These are phyloP conservation scores for Oryza australiensis DNA, from an alignment of 176 grass and related monocot species.

Conservation along the genomic window DNA sequence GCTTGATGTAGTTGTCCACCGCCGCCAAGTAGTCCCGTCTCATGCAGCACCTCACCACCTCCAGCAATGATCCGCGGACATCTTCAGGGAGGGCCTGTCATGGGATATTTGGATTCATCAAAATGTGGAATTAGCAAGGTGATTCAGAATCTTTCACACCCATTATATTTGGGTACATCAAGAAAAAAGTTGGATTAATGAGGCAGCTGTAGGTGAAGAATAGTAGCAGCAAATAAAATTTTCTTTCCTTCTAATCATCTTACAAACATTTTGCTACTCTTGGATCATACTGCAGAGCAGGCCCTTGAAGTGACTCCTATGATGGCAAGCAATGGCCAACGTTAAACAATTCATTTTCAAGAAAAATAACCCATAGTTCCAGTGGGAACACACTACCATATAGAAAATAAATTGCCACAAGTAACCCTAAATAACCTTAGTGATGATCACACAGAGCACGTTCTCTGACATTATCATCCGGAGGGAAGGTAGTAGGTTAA, in stretches of 20 bases:
- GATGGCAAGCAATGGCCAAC: too few relatives aligned
- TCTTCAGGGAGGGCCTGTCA: conserved; percentile 60
- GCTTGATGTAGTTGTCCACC: conserved; percentile 70
- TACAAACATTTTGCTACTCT: too few relatives aligned
- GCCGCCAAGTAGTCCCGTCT: conserved; percentile 72
- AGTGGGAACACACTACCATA: not conserved
- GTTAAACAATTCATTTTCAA: not conserved
- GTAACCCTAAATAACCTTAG: not conserved
- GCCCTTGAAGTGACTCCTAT: too few relatives aligned
- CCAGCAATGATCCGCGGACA: conserved; percentile 49
- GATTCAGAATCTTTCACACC: not conserved
- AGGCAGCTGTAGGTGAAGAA: not conserved
- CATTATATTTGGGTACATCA: not conserved
- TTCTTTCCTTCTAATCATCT: not conserved
- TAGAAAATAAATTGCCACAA: not conserved
- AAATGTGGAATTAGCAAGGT: not conserved
- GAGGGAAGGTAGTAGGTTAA: not conserved
- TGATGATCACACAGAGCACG: not conserved
- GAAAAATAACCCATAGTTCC: not conserved
- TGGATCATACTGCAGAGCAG: too few relatives aligned
- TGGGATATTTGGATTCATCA: not conserved
- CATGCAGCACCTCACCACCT: conserved; percentile 61
- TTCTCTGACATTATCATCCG: not conserved
- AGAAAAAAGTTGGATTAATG: not conserved
- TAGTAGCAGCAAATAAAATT: not conserved